Conservation (phyloP, 129 eudicot genomes). For the Chrysanthemum lavandulifolium region DNA sequence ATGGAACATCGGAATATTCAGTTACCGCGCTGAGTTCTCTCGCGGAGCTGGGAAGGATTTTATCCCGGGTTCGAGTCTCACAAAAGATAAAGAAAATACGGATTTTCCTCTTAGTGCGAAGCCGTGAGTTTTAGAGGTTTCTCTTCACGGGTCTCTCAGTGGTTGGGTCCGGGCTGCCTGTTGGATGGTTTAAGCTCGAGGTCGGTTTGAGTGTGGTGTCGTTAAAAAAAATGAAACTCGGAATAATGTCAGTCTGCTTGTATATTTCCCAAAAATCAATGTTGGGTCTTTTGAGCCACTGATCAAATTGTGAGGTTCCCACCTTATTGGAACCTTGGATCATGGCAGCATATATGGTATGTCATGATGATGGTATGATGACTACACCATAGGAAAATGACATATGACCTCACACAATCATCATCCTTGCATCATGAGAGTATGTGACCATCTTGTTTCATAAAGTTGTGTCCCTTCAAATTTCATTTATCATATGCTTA, state of each 20-base stretch:
- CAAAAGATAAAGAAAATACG: no score
- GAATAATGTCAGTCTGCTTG: neutral
- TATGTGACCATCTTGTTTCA: neutral
- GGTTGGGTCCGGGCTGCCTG: no score
- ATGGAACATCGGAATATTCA: neutral
- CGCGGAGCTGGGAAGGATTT: no score
- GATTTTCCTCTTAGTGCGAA: no score
- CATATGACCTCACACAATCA: slow-evolving; percentile 25
- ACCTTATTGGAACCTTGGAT: slow-evolving; percentile 23
- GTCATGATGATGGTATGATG: slow-evolving; percentile 34
- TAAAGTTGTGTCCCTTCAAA: neutral
- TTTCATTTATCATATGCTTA: neutral
- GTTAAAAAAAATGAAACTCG: no score
- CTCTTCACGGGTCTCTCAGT: no score
- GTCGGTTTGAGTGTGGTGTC: no score
- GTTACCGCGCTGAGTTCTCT: no score
- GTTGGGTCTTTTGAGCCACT: slow-evolving; percentile 10
- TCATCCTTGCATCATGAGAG: slow-evolving; percentile 25
- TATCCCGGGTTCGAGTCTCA: no score
- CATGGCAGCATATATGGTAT: slow-evolving; percentile 7
- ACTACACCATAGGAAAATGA: slow-evolving; percentile 9
- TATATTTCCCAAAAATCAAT: neutral
- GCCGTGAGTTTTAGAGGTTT: no score
- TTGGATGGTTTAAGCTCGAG: no score
- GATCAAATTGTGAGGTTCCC: slow-evolving; percentile 11